phyloP scores from a whole-genome alignment of 106 monocot genomes.

The Gastrodia elata region DNA sequence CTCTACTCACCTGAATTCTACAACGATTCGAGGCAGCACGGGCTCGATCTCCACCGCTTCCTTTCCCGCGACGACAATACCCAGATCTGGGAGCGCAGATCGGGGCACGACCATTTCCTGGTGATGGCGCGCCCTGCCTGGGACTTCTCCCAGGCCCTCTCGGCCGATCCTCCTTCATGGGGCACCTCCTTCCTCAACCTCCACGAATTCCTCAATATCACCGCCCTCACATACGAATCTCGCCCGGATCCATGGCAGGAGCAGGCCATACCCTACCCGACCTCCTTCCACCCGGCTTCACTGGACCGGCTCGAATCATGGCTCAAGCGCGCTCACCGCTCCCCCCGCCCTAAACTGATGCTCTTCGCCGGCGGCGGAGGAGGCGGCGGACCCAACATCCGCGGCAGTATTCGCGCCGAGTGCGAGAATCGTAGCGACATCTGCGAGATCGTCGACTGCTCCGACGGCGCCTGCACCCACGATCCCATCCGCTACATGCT shows the following conservation, averaged over 20 bases:
- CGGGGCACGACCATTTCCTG: constrained; percentile 74
- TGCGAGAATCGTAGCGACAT: constrained; percentile 56
- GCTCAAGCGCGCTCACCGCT: constrained; percentile 45
- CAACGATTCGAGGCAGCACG: constrained; percentile 55
- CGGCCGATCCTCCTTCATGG: constrained; percentile 36
- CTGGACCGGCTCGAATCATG: constrained; percentile 47
- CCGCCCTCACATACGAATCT: constrained; percentile 55
- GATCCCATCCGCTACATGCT: constrained; percentile 64
- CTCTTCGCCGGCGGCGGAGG: constrained; percentile 77
- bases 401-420: constrained; percentile 58
- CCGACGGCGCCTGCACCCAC: constrained; percentile 49
- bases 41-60: constrained; percentile 34
- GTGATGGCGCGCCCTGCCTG: constrained; percentile 57
- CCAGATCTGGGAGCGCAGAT: constrained; percentile 28
- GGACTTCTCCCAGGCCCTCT: constrained; percentile 61
- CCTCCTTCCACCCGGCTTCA: constrained; percentile 82
- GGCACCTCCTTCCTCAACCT: constrained; percentile 76
- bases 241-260: constrained; percentile 81
- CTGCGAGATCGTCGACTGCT: constrained; percentile 85
- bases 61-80: constrained; percentile 17
- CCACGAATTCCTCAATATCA: constrained; percentile 62
- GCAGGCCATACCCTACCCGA: constrained; percentile 71
- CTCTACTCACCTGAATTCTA: constrained; percentile 37
- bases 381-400: constrained; percentile 53
- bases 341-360: constrained; percentile 40